Percentiles rank a stretch among this genome's conserved stretches.
Conservation (phyloP, 2,329 filamentous ascomycete genomes). For the Pseudogymnoascus sp. region DNA sequence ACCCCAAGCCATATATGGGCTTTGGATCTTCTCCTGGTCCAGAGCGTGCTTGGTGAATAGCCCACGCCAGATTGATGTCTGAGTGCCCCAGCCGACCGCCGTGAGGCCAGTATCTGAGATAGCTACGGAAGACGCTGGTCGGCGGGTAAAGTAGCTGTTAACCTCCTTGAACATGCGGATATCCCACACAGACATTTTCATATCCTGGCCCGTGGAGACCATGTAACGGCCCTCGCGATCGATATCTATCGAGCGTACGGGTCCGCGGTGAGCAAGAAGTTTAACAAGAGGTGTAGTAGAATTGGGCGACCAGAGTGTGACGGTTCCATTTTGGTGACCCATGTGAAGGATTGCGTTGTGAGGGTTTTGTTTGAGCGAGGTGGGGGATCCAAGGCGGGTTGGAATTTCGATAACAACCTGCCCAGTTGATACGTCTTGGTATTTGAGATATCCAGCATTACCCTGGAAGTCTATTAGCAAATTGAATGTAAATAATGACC, state of each 20-base stretch:
- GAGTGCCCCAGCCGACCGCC: constrained; percentile 85
- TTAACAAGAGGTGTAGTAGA: constrained; percentile 80
- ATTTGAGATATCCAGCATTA: constrained; percentile 77
- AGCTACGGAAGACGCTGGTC: constrained; percentile 73
- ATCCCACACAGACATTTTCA: constrained; percentile 92
- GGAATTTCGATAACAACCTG: constrained; percentile 78
- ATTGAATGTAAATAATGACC: neutral
- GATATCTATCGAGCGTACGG: constrained; percentile 75
- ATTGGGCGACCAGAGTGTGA: constrained; percentile 95
- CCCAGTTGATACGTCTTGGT: constrained; percentile 91
- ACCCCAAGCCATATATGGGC: constrained; percentile 89
- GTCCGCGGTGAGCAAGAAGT: constrained; percentile 79
- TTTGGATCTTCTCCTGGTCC: constrained; percentile 72
- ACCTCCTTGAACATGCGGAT: constrained; percentile 90
- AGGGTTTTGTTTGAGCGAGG: constrained; percentile 78
- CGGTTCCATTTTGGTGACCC: constrained; percentile 89
- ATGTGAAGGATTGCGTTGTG: constrained; percentile 88
- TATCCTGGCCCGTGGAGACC: constrained; percentile 85
- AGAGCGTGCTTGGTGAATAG: constrained; percentile 67
- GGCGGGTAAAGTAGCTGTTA: constrained; percentile 75
- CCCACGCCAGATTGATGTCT: constrained; percentile 83
- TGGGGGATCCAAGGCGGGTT: constrained; percentile 76
- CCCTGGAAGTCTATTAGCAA: constrained; percentile 40
- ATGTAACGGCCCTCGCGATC: constrained; percentile 91
- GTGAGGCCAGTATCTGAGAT: constrained; percentile 86